These are phyloP conservation scores for Neocallimastix lanati DNA, from an alignment of 192 early-diverging fungal species.

Conservation along the genomic window DNA sequence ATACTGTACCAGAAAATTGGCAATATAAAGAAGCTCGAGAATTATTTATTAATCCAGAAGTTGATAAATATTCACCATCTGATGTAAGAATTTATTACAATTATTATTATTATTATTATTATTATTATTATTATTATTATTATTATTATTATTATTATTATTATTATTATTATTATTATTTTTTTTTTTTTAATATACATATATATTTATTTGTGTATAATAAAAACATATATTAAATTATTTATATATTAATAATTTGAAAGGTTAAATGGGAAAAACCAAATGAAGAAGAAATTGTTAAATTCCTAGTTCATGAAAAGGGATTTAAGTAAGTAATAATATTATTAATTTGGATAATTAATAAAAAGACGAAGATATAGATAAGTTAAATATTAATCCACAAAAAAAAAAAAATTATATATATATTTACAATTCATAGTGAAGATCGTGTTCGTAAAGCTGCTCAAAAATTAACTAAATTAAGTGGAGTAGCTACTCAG, in stretches of 20 bases:
- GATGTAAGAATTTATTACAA: constrained; percentile 30
- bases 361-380: no score
- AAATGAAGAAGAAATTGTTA: constrained; percentile 62
- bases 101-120: neutral
- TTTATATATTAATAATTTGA: neutral
- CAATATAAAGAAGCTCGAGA: constrained; percentile 72
- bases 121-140: no score
- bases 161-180: no score
- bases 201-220: constrained; percentile 18
- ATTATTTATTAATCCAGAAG: constrained; percentile 67
- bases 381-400: no score
- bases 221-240: no score
- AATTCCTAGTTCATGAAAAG: constrained; percentile 85
- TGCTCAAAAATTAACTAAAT: constrained; percentile 61
- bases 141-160: no score
- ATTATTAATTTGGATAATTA: no score
- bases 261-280: constrained; percentile 55
- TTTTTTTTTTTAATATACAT: constrained; percentile 10
- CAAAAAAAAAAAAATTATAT: neutral
- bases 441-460: constrained; percentile 77
- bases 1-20: constrained; percentile 74
- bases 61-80: constrained; percentile 39
- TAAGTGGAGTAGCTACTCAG: constrained; percentile 60
- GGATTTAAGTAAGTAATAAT: constrained; percentile 64
- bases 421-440: constrained; percentile 6